A percentile compares a stretch with the other conserved stretches of the same genome.
Conservation (phyloP, 1,139 yeast species). For the Blastobotrys malaysiensis region DNA sequence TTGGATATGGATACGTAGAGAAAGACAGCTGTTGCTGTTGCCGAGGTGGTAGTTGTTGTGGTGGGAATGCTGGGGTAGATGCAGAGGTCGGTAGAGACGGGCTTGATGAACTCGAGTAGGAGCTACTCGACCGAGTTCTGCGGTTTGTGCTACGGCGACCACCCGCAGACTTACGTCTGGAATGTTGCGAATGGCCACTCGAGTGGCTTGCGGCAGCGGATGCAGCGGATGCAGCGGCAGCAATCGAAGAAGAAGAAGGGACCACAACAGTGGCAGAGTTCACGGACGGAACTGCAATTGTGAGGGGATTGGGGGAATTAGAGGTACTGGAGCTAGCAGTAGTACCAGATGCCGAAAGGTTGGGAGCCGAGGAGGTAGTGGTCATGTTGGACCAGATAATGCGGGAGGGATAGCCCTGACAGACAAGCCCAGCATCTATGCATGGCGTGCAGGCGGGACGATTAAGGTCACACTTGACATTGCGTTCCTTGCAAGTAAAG, state of each 20-base stretch:
- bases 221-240: neutral
- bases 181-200: neutral
- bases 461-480: constrained; percentile 24
- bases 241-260: neutral
- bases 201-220: neutral
- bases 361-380: neutral
- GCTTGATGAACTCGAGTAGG: neutral
- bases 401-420: constrained; percentile 23
- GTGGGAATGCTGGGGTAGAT: neutral
- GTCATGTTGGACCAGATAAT: constrained; percentile 17
- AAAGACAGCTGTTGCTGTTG: neutral
- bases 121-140: neutral
- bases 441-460: constrained; percentile 23
- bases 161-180: neutral
- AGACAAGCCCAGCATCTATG: constrained; percentile 16
- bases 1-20: neutral
- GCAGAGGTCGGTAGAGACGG: neutral
- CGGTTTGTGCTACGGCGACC: neutral
- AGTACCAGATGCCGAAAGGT: neutral
- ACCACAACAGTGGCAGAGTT: neutral
- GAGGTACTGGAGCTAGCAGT: neutral
- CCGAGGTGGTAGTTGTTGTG: no score
- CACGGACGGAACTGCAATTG: no score
- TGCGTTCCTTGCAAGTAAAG: constrained; percentile 21
- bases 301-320: neutral